A percentile compares a stretch with the other conserved stretches of the same genome.
Evolutionary conservation across 192 early-diverging fungal genomes (phyloP).

Genomic region (Borealophlyctis nickersoniae): DNA sequence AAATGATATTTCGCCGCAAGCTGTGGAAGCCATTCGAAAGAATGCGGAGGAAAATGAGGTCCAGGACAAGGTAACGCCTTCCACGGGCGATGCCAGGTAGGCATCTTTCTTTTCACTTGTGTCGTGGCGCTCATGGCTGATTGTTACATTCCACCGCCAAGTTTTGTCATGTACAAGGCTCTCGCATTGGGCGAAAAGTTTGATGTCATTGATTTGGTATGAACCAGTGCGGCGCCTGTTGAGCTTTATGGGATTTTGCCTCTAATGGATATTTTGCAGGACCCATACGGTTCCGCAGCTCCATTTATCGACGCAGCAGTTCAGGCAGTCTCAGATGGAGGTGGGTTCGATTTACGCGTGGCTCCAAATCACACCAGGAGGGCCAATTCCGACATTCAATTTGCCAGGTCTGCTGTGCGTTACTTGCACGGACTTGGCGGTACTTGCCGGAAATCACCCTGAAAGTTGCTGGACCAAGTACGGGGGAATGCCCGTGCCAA

Average conservation of each 20-base stretch:
- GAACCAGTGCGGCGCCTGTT: not conserved
- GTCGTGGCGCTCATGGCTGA: not conserved
- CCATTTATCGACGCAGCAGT: conserved; percentile 96
- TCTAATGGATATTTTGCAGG: conserved; percentile 32
- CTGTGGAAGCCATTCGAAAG: conserved; percentile 80
- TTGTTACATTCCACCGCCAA: too few relatives aligned
- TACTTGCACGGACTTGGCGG: conserved; percentile 96
- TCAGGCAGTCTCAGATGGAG: conserved; percentile 83
- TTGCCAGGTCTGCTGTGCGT: conserved; percentile 82
- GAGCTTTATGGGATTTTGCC: not conserved
- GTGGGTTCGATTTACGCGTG: too few relatives aligned
- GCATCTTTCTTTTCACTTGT: conserved; percentile 1
- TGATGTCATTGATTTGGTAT: conserved; percentile 79
- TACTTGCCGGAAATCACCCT: conserved; percentile 86
- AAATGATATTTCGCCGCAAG: conserved; percentile 89
- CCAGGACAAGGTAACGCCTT: conserved; percentile 70
- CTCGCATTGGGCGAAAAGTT: conserved; percentile 39
- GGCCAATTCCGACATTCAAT: too few relatives aligned
- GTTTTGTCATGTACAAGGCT: conserved; percentile 39
- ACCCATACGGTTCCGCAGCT: conserved; percentile 94
- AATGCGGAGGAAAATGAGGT: conserved; percentile 85
- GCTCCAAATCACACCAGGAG: too few relatives aligned
- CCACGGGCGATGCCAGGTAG: conserved; percentile 83
- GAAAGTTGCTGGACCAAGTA: conserved; percentile 91
- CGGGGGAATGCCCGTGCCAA: conserved; percentile 82